phyloP scores from a whole-genome alignment of 306 rosid genomes.

The Boehmeria nivea region DNA sequence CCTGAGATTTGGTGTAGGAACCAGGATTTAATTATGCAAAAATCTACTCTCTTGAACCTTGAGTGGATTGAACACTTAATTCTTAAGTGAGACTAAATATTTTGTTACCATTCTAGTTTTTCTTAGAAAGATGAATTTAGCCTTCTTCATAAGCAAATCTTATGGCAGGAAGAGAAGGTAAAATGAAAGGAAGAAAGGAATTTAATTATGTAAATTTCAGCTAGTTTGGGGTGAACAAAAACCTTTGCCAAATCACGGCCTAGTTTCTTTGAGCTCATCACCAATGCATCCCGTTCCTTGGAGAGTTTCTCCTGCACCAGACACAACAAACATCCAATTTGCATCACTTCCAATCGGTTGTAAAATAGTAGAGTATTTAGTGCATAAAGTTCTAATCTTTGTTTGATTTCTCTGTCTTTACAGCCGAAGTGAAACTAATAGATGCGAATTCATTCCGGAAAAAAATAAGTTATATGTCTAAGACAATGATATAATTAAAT shows the following conservation, averaged over 20 bases:
- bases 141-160: neutral
- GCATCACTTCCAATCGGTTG: neutral
- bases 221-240: neutral
- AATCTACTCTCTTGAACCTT: too few relatives aligned
- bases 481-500: too few relatives aligned
- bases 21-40: too few relatives aligned
- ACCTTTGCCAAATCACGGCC: conserved; percentile 89
- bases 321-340: conserved; percentile 3
- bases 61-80: too few relatives aligned
- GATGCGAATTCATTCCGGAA: neutral
- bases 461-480: too few relatives aligned
- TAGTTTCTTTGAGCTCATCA: conserved; percentile 61
- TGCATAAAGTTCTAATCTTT: neutral
- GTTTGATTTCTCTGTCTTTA: neutral
- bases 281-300: conserved; percentile 68
- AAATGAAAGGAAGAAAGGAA: neutral
- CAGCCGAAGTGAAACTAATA: neutral
- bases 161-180: neutral
- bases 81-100: too few relatives aligned
- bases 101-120: too few relatives aligned
- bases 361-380: too few relatives aligned
- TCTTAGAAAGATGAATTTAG: too few relatives aligned
- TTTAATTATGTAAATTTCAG: neutral
- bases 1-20: too few relatives aligned
- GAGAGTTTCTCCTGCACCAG: conserved; percentile 53